Conservation (phyloP, 495 filamentous ascomycete genomes). For the Podospora didyma region DNA sequence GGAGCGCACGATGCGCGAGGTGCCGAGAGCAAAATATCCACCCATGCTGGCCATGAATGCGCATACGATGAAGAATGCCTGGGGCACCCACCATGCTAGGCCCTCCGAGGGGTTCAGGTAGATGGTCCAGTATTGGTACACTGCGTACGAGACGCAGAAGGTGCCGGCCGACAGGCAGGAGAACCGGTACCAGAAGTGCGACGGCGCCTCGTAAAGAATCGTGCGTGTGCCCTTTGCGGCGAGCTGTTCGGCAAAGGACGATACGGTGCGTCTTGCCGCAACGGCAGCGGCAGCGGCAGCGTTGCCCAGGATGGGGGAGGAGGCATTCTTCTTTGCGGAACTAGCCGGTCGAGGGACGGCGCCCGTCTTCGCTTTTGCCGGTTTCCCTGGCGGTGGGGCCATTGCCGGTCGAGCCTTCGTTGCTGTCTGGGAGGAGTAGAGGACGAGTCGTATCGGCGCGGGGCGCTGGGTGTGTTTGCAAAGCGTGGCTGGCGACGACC, state of each 20-base stretch:
- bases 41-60: slow-evolving; percentile 43
- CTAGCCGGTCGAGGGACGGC: neutral
- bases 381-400: neutral
- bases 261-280: neutral
- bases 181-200: slow-evolving; percentile 55
- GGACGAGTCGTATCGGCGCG: slow-evolving; percentile 3
- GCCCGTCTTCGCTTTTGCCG: neutral
- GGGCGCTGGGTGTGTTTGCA: slow-evolving; percentile 2
- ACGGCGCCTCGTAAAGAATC: slow-evolving; percentile 57
- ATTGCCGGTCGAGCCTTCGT: neutral
- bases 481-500: neutral
- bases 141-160: slow-evolving; percentile 56
- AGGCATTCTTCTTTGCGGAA: neutral
- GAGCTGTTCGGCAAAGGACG: slow-evolving; percentile 41
- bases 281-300: neutral
- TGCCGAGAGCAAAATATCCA: slow-evolving; percentile 41
- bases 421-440: neutral
- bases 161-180: slow-evolving; percentile 51
- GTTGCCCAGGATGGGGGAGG: neutral
- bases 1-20: slow-evolving; percentile 34
- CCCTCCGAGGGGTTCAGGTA: slow-evolving; percentile 40
- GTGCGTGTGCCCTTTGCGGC: slow-evolving; percentile 37
- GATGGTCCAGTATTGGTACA: slow-evolving; percentile 49
- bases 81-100: slow-evolving; percentile 38
- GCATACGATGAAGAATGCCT: slow-evolving; percentile 40